Evolutionary conservation across 2,329 filamentous ascomycete genomes (phyloP), one percentile per base, ranked within the genome.

Genomic region (Blastomyces parvus): DNA sequence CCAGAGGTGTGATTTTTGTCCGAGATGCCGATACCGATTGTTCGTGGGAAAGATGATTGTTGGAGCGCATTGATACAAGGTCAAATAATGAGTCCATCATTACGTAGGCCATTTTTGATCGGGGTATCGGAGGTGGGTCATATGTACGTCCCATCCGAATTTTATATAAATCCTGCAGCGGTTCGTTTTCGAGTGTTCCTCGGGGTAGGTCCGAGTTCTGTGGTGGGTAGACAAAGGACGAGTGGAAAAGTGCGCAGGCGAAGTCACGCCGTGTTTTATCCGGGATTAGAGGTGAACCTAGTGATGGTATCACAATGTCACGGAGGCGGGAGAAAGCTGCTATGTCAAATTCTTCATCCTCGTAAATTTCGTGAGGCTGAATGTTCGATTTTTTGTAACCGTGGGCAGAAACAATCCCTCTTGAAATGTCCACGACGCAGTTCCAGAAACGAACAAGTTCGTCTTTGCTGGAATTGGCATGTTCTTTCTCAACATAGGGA

Each of bases 331-430:
- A 78, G 72, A 97, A 95, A 0, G 89, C 87, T 1, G 78, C 70
- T 22, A 96, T 88, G 72, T 99, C 94, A 70, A 95, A 95, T 1
- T 80, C 75, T 75, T 97, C 87, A 70, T 99, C 93, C 9, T 81
- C 79, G 2, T 78, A 74, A 44, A 92, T 81, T 64, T 81, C 68
- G 65, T 66, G 50, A 62, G 70, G 74, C 1, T 81, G 73, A 1
- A 78, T 72, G 67, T 69, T 72, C 17, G 79, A 71, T 42, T 81
- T 80, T 60, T 74, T 73, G 62, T 78, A 76, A 61, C 84, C 85
- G 60, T 87, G 83, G 2, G 88, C 88, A 27, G 82, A 82, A 42
- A 89, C 81, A 65, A 93, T 86, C n/a, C 87, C 87, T 64, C 86
- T 84, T 7, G 82, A 81, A 58, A 91, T 84, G 11, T 79, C 79